These are phyloP conservation scores for Eucalyptus camaldulensis DNA, from an alignment of 345 rosid genomes.

Conservation along the genomic window DNA sequence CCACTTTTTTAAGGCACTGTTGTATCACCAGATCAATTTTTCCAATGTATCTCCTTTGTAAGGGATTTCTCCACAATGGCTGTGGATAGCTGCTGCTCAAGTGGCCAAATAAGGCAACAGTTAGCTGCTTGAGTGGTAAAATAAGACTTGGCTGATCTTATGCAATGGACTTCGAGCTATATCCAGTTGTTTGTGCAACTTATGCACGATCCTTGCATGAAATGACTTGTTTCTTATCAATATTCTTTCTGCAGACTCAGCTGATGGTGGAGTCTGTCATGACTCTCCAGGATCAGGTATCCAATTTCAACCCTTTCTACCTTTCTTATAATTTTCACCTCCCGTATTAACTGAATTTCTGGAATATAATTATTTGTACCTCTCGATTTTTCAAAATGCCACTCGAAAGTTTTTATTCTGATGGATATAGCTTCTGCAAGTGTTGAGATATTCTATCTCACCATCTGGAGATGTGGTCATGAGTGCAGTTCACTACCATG, in stretches of 20 bases:
- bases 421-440: neutral
- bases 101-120: neutral
- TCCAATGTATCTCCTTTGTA: neutral
- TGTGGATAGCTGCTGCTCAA: neutral
- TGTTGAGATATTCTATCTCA: neutral
- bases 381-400: neutral
- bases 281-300: slow-evolving; percentile 31
- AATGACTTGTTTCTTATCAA: neutral
- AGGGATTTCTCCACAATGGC: neutral
- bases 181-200: neutral
- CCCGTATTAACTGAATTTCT: neutral
- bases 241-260: slow-evolving; percentile 11
- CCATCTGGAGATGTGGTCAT: neutral
- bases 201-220: neutral
- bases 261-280: slow-evolving; percentile 9
- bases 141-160: neutral
- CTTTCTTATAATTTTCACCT: neutral
- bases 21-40: neutral
- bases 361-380: neutral
- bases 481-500: neutral
- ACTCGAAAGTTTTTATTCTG: neutral
- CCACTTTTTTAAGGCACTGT: neutral
- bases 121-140: neutral
- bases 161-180: neutral
- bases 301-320: neutral